These are phyloP conservation scores for Capronia americana DNA, from an alignment of 2,329 filamentous ascomycete species.

Conservation along the genomic window DNA sequence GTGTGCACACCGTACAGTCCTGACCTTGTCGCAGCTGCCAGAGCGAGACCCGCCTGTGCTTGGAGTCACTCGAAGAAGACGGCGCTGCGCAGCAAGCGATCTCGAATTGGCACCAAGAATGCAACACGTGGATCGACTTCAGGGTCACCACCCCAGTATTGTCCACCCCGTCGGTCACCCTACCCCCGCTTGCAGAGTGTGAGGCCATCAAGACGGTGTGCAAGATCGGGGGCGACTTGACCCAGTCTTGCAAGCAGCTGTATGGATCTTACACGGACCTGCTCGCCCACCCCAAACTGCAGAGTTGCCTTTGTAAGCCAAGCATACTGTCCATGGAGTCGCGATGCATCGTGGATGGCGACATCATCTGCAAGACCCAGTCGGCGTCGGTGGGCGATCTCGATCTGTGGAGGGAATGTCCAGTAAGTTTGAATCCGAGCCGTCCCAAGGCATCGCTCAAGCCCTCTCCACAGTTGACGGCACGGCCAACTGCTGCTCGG, in stretches of 20 bases:
- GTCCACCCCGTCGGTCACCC: not conserved
- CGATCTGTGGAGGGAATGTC: not conserved
- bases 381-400: not conserved
- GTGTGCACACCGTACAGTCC: not conserved
- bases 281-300: not conserved
- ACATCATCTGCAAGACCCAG: not conserved
- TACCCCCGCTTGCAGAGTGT: not conserved
- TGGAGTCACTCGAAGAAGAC: not conserved
- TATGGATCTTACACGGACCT: not conserved
- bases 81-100: not conserved
- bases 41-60: not conserved
- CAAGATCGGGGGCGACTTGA: not conserved
- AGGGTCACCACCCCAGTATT: not conserved
- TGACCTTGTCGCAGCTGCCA: not conserved
- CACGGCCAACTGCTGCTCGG: not conserved
- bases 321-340: not conserved
- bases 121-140: slow-evolving; percentile 1
- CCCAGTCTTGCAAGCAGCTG: not conserved
- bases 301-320: not conserved
- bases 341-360: not conserved
- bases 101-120: not conserved
- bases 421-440: not conserved
- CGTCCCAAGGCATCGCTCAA: not conserved
- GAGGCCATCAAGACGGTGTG: not conserved
- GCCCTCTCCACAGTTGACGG: not conserved